Evolutionary conservation across 192 early-diverging fungal species (phyloP).

Genomic region (Haplosporangium gracile): DNA sequence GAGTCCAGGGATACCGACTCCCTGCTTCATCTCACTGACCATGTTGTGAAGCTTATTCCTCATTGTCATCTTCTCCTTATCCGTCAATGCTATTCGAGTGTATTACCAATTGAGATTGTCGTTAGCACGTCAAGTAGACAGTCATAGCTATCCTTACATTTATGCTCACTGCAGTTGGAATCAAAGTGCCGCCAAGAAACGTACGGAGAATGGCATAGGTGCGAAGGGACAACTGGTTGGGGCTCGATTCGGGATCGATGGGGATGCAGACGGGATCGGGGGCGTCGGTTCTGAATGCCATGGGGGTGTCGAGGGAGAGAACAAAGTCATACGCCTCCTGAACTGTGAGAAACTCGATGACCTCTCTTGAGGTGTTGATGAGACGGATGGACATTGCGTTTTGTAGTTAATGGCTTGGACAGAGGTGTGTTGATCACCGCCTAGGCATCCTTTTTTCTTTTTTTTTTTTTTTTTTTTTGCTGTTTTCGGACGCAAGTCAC

Average conservation of each 20-base stretch:
- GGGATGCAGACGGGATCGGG: conserved; percentile 49
- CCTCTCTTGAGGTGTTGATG: conserved; percentile 48
- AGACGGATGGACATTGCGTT: conserved; percentile 41
- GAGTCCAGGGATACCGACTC: conserved; percentile 47
- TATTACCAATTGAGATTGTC: background rate
- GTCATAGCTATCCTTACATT: background rate
- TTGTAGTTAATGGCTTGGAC: background rate
- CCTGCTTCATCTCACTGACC: conserved; percentile 51
- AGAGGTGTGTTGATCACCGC: background rate
- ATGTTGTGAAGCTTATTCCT: conserved; percentile 46
- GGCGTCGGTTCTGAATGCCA: conserved; percentile 55
- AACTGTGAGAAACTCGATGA: conserved; percentile 38
- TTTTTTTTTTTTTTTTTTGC: conserved; percentile 12
- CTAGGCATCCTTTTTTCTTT: background rate
- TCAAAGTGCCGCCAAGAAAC: background rate
- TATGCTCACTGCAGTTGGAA: background rate
- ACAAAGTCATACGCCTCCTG: conserved; percentile 54
- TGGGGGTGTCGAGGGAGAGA: conserved; percentile 46
- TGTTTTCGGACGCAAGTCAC: conserved; percentile 2
- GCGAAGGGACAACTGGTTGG: conserved; percentile 29
- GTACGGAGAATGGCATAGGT: conserved; percentile 54
- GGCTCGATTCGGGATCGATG: conserved; percentile 52
- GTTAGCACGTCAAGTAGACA: background rate
- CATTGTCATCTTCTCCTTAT: conserved; percentile 44
- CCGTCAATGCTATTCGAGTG: conserved; percentile 34